Evolutionary conservation across 192 early-diverging fungal species (phyloP).

Genomic region (Coemansia sp.): DNA sequence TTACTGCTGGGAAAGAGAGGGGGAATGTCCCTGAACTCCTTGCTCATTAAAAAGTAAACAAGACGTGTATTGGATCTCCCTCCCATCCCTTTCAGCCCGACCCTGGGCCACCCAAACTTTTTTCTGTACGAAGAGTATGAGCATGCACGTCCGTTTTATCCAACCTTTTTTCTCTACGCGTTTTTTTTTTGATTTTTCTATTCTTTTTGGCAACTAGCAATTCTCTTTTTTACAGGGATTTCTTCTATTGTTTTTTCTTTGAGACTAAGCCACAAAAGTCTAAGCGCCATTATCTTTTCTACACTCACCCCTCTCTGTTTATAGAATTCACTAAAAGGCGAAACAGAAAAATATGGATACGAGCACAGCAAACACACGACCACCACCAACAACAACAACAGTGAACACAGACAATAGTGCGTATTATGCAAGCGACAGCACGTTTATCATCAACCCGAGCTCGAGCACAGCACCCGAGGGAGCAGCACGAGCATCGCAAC

Average conservation of each 20-base stretch:
- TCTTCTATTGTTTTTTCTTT: slow-evolving; percentile 2
- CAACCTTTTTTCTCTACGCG: neutral
- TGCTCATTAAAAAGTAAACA: slow-evolving; percentile 2
- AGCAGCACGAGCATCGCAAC: neutral
- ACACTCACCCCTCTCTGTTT: neutral
- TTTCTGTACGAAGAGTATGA: neutral
- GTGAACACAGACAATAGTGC: neutral
- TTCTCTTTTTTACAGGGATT: slow-evolving; percentile 1
- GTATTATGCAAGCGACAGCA: slow-evolving; percentile 15
- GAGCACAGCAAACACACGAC: slow-evolving; percentile 7
- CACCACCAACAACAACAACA: neutral
- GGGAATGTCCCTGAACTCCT: slow-evolving; percentile 1
- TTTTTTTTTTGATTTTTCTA: neutral
- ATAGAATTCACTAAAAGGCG: neutral
- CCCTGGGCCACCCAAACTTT: neutral
- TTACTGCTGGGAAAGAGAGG: neutral
- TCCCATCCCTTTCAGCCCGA: neutral
- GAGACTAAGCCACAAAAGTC: slow-evolving; percentile 6
- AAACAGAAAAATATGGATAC: slow-evolving; percentile 1
- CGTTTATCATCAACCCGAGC: slow-evolving; percentile 34
- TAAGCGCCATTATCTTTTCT: slow-evolving; percentile 3
- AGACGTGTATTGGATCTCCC: neutral
- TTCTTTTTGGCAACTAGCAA: neutral
- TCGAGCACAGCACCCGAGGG: slow-evolving; percentile 8
- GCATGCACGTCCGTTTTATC: neutral